These are phyloP conservation scores for Plicaturopsis crispa DNA, from an alignment of 768 basidiomycete species.

Conservation along the genomic window DNA sequence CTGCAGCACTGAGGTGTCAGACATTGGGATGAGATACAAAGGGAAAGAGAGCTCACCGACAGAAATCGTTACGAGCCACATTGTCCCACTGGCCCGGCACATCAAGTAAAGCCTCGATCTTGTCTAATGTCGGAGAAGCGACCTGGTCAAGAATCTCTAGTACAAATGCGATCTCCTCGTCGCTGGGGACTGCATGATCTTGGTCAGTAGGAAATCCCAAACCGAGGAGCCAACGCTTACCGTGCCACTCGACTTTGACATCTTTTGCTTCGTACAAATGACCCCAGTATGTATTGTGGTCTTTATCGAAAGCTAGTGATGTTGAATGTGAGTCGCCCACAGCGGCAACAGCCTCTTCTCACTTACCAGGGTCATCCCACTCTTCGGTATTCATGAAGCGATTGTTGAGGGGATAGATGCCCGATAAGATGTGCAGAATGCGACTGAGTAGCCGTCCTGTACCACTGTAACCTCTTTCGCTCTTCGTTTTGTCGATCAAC, in stretches of 20 bases:
- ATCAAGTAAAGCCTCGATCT: constrained; percentile 56
- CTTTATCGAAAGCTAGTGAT: constrained; percentile 48
- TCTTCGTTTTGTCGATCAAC: constrained; percentile 74
- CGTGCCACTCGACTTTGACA: constrained; percentile 84
- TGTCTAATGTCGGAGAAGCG: constrained; percentile 56
- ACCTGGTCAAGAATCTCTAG: constrained; percentile 69
- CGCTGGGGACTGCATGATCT: constrained; percentile 40
- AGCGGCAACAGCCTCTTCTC: background rate
- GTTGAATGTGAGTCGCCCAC: constrained; percentile 11
- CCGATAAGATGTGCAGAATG: constrained; percentile 65
- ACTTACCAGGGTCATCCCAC: constrained; percentile 70
- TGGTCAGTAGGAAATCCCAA: constrained; percentile 7
- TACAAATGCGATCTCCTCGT: constrained; percentile 71
- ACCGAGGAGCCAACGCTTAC: constrained; percentile 26
- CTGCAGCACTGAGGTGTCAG: constrained; percentile 25
- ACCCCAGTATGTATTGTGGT: constrained; percentile 73
- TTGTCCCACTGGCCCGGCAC: constrained; percentile 55
- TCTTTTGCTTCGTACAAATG: constrained; percentile 70
- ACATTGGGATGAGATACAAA: constrained; percentile 4
- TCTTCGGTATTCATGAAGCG: constrained; percentile 78
- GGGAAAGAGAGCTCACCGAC: constrained; percentile 43
- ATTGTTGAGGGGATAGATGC: constrained; percentile 70
- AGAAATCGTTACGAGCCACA: constrained; percentile 72
- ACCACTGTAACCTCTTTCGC: constrained; percentile 82
- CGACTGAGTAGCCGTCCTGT: constrained; percentile 73